Base-by-base conservation (phyloP, 352 stramenopile genomes). In the Pythium volutum region DNA sequence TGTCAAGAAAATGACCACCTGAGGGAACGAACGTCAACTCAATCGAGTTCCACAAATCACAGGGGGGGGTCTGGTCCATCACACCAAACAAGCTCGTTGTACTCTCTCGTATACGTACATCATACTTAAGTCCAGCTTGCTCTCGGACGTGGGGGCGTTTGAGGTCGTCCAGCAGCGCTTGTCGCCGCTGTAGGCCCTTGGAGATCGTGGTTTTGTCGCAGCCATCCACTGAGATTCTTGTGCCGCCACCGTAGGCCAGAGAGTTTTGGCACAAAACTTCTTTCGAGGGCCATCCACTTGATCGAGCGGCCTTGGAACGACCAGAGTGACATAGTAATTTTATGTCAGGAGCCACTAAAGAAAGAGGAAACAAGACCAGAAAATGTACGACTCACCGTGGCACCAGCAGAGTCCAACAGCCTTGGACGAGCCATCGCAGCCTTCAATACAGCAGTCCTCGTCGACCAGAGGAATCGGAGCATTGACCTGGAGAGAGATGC, bases 171-270 rank as follows among this genome's bases (percentile, higher is more conserved):
- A n/a, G n/a, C 69, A 76, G 22, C 66, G 65, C 58, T 73, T 73
- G 42, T n/a, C 65, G 31, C 69, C 69, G 27, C 69, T 65, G 34
- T 76, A 66, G 0, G 65, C 62, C 67, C 18, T 73, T 73, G 16
- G 62, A 69, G 3, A 69, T 55, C 26, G 59, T 55, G 6, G 33
- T 55, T 48, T 67, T 71, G 22, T 27, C 64, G n/a, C n/a, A 71
- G 0, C 58, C 64, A 22, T 57, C 50, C 29, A 63, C 50, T 0
- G 48, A 63, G 56, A 58, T 67, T 43, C 64, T 67, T 23, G 38
- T 62, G 47, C 64, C 64, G 23, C 64, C 64, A 16, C 64, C 64
- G 31, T 71, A 67, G 64, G 0, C 64, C 64, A 20, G 15, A n/a
- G 18, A n/a, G 52, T 62, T 20, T 58, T 58, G 22, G 45, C 57